Evolutionary conservation across 768 basidiomycete genomes (phyloP).

Genomic region (Chalciporus piperatus): DNA sequence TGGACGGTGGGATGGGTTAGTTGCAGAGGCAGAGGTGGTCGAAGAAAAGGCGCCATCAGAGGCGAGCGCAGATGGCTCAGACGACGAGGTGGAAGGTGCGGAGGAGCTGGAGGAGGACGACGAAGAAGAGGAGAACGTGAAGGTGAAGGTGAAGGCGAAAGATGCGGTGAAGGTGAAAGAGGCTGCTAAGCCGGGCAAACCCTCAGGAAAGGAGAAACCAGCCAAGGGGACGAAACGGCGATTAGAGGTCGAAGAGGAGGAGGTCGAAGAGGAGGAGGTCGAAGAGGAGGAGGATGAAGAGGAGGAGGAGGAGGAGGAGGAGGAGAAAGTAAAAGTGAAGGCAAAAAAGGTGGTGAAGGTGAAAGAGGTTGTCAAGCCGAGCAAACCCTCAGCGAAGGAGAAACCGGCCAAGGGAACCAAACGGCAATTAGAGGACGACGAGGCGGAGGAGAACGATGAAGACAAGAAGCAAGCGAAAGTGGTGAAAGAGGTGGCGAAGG

Average conservation of each 20-base stretch:
- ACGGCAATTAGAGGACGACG: conserved; percentile 3
- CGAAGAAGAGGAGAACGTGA: background rate
- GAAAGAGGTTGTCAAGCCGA: background rate
- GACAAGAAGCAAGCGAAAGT: background rate
- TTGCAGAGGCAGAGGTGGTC: conserved; percentile 12
- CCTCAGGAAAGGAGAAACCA: background rate
- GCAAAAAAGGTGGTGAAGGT: background rate
- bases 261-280: background rate
- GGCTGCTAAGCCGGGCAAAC: background rate
- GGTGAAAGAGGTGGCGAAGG: background rate
- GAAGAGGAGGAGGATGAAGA: background rate
- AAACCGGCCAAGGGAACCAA: conserved; percentile 9
- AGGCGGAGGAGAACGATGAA: background rate
- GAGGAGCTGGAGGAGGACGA: background rate
- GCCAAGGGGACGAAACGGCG: conserved; percentile 11
- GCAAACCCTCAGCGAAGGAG: background rate
- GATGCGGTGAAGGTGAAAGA: background rate
- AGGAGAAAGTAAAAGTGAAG: background rate
- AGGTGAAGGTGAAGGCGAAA: background rate
- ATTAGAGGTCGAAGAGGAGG: background rate
- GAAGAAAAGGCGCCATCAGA: background rate
- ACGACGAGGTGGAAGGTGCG: background rate
- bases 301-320: too few relatives aligned
- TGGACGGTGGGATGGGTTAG: conserved; percentile 30
- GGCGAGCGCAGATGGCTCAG: background rate